Evolutionary conservation across 1,139 yeast genomes (phyloP).

Genomic region (Lodderomyces orthopsilosis): DNA sequence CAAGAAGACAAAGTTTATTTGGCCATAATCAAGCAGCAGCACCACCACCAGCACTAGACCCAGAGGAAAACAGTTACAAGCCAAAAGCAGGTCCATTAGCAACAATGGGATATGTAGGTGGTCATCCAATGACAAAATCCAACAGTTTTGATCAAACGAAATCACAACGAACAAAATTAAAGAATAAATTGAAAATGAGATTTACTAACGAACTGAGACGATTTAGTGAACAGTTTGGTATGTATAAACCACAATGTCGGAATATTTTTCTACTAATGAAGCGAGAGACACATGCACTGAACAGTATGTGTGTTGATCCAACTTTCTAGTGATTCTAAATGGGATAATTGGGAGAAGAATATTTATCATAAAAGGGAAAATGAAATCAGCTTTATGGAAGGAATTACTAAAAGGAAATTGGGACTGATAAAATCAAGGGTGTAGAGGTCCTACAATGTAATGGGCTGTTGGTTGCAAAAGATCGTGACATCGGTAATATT

Average conservation of each 20-base stretch:
- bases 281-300: background rate
- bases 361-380: background rate
- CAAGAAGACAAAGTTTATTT: constrained; percentile 2
- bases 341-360: background rate
- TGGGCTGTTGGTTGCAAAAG: background rate
- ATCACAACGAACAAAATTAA: constrained; percentile 32
- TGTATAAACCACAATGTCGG: constrained; percentile 22
- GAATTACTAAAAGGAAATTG: background rate
- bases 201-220: constrained; percentile 20
- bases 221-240: constrained; percentile 37
- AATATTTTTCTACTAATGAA: background rate
- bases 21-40: background rate
- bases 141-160: constrained; percentile 40
- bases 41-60: background rate
- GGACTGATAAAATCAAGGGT: background rate
- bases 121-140: constrained; percentile 12
- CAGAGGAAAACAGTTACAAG: background rate
- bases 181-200: constrained; percentile 17
- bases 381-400: background rate
- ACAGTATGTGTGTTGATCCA: background rate
- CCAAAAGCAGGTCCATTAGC: background rate
- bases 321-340: background rate
- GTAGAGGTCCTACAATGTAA: background rate
- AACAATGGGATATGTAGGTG: background rate
- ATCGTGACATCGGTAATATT: no score